Base-by-base conservation (phyloP, 352 stramenopile genomes). In the Phytophthora cajani region DNA sequence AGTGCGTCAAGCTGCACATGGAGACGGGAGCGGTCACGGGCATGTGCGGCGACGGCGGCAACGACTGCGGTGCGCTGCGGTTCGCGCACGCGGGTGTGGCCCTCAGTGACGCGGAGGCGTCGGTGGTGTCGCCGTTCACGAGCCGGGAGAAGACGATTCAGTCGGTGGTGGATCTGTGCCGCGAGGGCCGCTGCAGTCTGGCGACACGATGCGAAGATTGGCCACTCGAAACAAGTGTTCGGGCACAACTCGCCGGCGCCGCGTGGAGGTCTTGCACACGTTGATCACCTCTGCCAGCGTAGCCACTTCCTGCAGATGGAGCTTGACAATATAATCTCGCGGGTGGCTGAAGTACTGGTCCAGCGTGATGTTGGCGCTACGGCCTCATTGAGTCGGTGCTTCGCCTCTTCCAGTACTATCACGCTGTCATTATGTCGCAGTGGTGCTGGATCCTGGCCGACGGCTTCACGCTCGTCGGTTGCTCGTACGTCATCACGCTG, bases 121-220 rank as follows among this genome's bases (percentile, higher is more conserved):
- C 77, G 56, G 75, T 94, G 27, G 85, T 94, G 54, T 79, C 89
- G 23, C 89, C 89, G 32, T 97, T 97, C 68, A 97, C 92, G 46
- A 96, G 85, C 54, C 69, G 85, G 36, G 73, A 85, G 30, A 96
- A 97, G 67, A 79, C 68, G 12, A 88, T 97, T 59, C 73, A 72
- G 21, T 91, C 85, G 33, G 91, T 97, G 25, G 74, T 92, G 6
- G 89, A 97, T 67, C 66, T 98, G 30, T 86, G 91, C 12, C 82
- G 78, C 53, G 93, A 98, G 77, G 93, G 93, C 33, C 86, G 91
- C 9, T 96, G 90, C 78, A 86, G 84, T 54, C 57, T 98, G 23
- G 81, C 91, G 1, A 97, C n/a, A n/a, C n/a, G n/a, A n/a, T n/a
- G n/a, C n/a, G n/a, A n/a, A n/a, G n/a, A n/a, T n/a, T n/a, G n/a